These are phyloP conservation scores for Lizonia empirigonia DNA, from an alignment of 2,329 filamentous ascomycete species.

Conservation along the genomic window DNA sequence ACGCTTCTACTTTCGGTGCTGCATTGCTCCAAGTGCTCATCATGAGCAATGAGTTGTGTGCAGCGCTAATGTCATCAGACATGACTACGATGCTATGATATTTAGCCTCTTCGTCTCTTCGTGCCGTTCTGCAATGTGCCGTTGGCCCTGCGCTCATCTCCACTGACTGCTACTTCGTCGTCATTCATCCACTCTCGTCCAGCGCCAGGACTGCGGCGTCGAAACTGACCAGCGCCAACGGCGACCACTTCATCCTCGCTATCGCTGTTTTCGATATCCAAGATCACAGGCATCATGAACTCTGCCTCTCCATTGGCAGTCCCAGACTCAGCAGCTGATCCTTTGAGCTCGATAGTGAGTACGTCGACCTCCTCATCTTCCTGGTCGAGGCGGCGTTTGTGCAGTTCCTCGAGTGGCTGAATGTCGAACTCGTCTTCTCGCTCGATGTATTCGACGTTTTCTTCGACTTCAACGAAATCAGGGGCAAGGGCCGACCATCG, in stretches of 20 bases:
- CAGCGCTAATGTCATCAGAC: too few relatives aligned
- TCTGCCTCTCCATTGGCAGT: slow-evolving; percentile 52
- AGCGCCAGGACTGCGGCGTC: slow-evolving; percentile 80
- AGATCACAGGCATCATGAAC: slow-evolving; percentile 93
- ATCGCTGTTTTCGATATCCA: slow-evolving; percentile 91
- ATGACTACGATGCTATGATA: neutral
- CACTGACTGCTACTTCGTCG: slow-evolving; percentile 51
- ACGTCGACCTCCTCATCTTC: slow-evolving; percentile 96
- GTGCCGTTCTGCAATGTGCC: slow-evolving; percentile 41
- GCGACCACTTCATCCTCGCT: slow-evolving; percentile 85
- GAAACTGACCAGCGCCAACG: slow-evolving; percentile 78
- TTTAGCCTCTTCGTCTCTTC: slow-evolving; percentile 40
- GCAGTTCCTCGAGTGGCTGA: slow-evolving; percentile 91
- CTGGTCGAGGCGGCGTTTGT: slow-evolving; percentile 84
- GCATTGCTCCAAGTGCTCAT: neutral
- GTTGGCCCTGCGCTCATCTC: slow-evolving; percentile 45
- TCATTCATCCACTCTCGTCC: slow-evolving; percentile 70
- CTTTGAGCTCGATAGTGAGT: slow-evolving; percentile 71
- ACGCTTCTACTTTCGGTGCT: too few relatives aligned
- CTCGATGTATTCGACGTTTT: slow-evolving; percentile 97
- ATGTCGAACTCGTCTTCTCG: slow-evolving; percentile 98
- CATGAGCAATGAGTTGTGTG: too few relatives aligned
- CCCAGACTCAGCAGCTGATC: slow-evolving; percentile 57
- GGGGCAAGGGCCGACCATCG: slow-evolving; percentile 97
- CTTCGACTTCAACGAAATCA: slow-evolving; percentile 96